Conservation (phyloP, 2,329 filamentous ascomycete genomes). For the Cryphonectria carpinicola region DNA sequence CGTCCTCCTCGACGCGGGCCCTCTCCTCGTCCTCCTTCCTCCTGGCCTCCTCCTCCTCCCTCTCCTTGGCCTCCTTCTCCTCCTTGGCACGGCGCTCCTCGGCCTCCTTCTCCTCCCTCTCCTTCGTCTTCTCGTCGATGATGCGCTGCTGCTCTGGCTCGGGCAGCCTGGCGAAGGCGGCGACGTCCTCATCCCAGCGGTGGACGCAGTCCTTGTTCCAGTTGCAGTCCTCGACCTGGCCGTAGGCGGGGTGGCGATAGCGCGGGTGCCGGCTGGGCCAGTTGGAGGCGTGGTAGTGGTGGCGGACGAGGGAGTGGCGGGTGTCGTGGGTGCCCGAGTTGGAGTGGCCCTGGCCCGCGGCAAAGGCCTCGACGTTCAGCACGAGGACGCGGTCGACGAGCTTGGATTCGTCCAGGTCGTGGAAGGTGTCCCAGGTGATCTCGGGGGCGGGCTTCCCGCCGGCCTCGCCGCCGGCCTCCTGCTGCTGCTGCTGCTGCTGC, state of each 20-base stretch:
- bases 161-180: slow-evolving; percentile 59
- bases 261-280: slow-evolving; percentile 71
- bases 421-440: slow-evolving; percentile 67
- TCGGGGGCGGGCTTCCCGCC: slow-evolving; percentile 36
- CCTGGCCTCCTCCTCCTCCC: slow-evolving; percentile 42
- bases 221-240: slow-evolving; percentile 72
- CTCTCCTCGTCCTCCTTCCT: slow-evolving; percentile 36
- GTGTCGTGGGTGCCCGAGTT: slow-evolving; percentile 72
- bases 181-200: slow-evolving; percentile 67
- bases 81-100: slow-evolving; percentile 30
- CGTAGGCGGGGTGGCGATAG: slow-evolving; percentile 69
- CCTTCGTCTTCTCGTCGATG: slow-evolving; percentile 43
- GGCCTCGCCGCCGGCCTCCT: slow-evolving; percentile 21
- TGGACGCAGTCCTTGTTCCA: slow-evolving; percentile 68
- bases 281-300: slow-evolving; percentile 74
- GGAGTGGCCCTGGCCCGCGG: slow-evolving; percentile 72
- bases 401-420: slow-evolving; percentile 67
- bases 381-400: slow-evolving; percentile 66
- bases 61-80: slow-evolving; percentile 33
- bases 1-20: slow-evolving; percentile 27
- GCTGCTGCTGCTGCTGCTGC: background rate
- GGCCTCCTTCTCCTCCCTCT: slow-evolving; percentile 34
- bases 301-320: slow-evolving; percentile 68
- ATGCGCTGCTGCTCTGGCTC: slow-evolving; percentile 61
- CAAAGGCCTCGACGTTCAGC: slow-evolving; percentile 72